Evolutionary conservation across 345 rosid species (phyloP), one percentile per base, ranked within the genome.

Genomic region (Populus nigra): DNA sequence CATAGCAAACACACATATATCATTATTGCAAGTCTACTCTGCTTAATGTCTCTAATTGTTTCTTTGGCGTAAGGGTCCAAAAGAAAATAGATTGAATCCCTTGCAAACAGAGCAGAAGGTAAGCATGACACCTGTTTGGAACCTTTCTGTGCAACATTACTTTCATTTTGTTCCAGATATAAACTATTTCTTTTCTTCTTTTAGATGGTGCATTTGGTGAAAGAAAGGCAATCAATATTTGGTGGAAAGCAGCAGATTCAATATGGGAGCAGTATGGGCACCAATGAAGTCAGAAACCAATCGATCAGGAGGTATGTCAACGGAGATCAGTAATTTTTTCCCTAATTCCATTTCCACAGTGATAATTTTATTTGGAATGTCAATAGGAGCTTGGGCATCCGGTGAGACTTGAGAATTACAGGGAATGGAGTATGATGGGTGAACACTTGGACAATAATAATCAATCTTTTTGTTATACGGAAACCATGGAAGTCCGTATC

Each of bases 31-130:
- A 27, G 74, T 67, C n/a, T 69, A 41, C 50, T 75, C 45, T 53
- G 22, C 68, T 79, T 70, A 47, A 49, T 69, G 59, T 65, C 61
- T 72, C 62, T 85, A 65, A 79, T 84, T 76, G 67, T 82, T 84
- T 83, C 74, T 25, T 79, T 85, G 83, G 79, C 83, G 77, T 63
- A 85, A 96, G 99, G 93, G 89, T 86, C 86, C 90, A 84, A 96
- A 96, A 89, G 99, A 96, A 88, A 96, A 93, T 74, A 90, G 91
- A 91, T 71, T 75, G 80, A 85, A 85, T 77, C 20, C 83, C 76
- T 80, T 90, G 80, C 93, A 79, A 85, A 86, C 83, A 85, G 90
- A 85, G 72, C 79, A 87, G 79, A 89, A 89, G 94, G 94, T 91
- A 84, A 82, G 85, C 81, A 36, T 63, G 11, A 23, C 61, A 73